A percentile compares a stretch with the other conserved stretches of the same genome.
These are phyloP conservation scores for Diphasiastrum complanatum DNA, from an alignment of 83 land plant species.

Conservation along the genomic window DNA sequence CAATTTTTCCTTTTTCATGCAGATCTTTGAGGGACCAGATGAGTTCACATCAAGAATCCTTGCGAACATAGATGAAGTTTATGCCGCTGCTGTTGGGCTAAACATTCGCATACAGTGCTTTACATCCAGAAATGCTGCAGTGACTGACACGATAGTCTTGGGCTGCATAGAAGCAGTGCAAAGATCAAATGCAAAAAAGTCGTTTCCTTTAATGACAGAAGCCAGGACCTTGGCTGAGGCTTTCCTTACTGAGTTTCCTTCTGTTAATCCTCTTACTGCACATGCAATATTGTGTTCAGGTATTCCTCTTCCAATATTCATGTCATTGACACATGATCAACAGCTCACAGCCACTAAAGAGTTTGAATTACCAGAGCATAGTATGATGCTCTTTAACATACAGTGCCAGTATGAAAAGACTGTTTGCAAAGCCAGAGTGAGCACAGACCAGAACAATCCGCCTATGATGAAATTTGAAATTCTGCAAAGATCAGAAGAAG, in stretches of 20 bases:
- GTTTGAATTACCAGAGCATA: conserved; percentile 45
- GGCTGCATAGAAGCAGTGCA: conserved; percentile 35
- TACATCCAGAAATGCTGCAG: conserved; percentile 36
- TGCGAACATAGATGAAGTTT: conserved; percentile 53
- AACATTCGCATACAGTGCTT: conserved; percentile 65
- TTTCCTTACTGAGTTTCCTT: conserved; percentile 63
- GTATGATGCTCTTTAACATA: conserved; percentile 41
- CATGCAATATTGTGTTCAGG: conserved; percentile 58
- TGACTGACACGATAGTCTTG: conserved; percentile 52
- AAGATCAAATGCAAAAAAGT: conserved; percentile 20
- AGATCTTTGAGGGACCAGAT: conserved; percentile 79
- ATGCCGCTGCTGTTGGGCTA: conserved; percentile 67
- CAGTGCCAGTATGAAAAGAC: conserved; percentile 51
- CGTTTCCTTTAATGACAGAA: conserved; percentile 53
- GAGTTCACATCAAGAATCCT: conserved; percentile 45
- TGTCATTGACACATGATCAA: conserved; percentile 38
- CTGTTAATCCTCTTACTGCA: conserved; percentile 79
- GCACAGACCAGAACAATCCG: too few relatives aligned
- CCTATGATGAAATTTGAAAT: too few relatives aligned
- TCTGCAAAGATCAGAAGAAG: too few relatives aligned
- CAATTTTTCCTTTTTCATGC: not conserved
- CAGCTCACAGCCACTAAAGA: conserved; percentile 36
- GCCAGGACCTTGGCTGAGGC: conserved; percentile 64
- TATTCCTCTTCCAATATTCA: conserved; percentile 41
- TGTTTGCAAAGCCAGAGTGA: too few relatives aligned